phyloP scores from a whole-genome alignment of 768 basidiomycete species.

The Pulveroboletus sp. region DNA sequence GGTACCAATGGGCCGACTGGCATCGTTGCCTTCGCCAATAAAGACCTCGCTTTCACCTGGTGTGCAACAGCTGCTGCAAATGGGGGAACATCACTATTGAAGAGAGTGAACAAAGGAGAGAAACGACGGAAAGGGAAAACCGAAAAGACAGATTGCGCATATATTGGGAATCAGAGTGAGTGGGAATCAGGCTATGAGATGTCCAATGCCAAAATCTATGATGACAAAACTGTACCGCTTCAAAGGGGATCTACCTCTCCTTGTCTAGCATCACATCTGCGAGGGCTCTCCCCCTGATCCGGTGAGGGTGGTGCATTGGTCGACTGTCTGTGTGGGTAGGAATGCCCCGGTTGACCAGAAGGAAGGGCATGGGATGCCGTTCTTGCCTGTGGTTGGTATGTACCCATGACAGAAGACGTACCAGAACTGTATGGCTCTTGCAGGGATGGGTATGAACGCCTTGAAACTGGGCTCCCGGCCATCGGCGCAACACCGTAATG shows the following conservation, averaged over 20 bases:
- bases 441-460: constrained; percentile 26
- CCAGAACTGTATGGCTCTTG: constrained; percentile 25
- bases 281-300: constrained; percentile 24
- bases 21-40: no score
- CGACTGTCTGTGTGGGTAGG: constrained; percentile 26
- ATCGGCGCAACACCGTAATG: constrained; percentile 28
- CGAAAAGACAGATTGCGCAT: constrained; percentile 3
- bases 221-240: constrained; percentile 4
- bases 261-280: constrained; percentile 27
- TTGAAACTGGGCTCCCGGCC: constrained; percentile 22
- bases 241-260: constrained; percentile 15
- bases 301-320: constrained; percentile 25
- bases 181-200: constrained; percentile 5
- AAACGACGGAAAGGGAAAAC: no score
- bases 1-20: no score
- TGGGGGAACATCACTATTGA: no score
- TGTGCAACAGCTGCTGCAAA: no score
- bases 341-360: constrained; percentile 22
- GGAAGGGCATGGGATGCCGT: constrained; percentile 12
- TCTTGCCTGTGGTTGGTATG: constrained; percentile 29
- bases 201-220: constrained; percentile 17
- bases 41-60: no score
- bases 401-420: constrained; percentile 11
- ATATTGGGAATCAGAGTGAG: neutral
- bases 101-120: neutral